These are phyloP conservation scores for Exserohilum rostratum DNA, from an alignment of 2,329 filamentous ascomycete genomes.

Conservation along the genomic window DNA sequence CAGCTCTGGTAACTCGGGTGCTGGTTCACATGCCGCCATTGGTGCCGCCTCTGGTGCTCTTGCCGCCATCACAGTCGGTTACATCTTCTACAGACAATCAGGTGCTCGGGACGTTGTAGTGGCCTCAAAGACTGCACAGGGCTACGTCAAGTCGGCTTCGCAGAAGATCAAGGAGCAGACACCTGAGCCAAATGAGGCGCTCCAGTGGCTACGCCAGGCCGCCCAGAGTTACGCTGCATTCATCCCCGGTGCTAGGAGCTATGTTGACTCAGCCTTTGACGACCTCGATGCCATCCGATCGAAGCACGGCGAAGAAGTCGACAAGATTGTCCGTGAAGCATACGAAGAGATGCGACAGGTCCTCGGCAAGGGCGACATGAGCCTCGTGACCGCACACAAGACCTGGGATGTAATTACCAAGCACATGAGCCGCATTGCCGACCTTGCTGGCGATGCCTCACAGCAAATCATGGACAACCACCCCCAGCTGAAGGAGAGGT, in stretches of 20 bases:
- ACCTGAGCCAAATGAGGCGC: slow-evolving; percentile 70
- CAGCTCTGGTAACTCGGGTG: slow-evolving; percentile 26
- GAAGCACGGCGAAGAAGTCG: slow-evolving; percentile 73
- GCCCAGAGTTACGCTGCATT: slow-evolving; percentile 72
- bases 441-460: slow-evolving; percentile 67
- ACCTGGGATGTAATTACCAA: slow-evolving; percentile 69
- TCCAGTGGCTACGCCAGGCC: slow-evolving; percentile 68
- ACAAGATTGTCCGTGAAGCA: slow-evolving; percentile 69
- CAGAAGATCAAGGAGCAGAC: slow-evolving; percentile 67
- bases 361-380: slow-evolving; percentile 65
- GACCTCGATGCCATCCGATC: slow-evolving; percentile 71
- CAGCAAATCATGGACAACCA: slow-evolving; percentile 74
- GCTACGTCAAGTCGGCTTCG: slow-evolving; percentile 65
- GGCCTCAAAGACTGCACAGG: slow-evolving; percentile 62
- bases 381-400: slow-evolving; percentile 65
- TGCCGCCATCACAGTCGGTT: slow-evolving; percentile 56
- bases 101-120: slow-evolving; percentile 57
- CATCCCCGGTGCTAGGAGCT: slow-evolving; percentile 72
- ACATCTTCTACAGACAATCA: slow-evolving; percentile 61
- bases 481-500: slow-evolving; percentile 72
- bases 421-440: slow-evolving; percentile 63
- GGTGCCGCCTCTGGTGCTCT: slow-evolving; percentile 59
- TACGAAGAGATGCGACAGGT: slow-evolving; percentile 71
- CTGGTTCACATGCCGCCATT: slow-evolving; percentile 50
- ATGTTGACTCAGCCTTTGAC: slow-evolving; percentile 72